Evolutionary conservation across 2,329 filamentous ascomycete genomes (phyloP), one percentile per base, ranked within the genome.

Genomic region (Pseudonectria foliicola): DNA sequence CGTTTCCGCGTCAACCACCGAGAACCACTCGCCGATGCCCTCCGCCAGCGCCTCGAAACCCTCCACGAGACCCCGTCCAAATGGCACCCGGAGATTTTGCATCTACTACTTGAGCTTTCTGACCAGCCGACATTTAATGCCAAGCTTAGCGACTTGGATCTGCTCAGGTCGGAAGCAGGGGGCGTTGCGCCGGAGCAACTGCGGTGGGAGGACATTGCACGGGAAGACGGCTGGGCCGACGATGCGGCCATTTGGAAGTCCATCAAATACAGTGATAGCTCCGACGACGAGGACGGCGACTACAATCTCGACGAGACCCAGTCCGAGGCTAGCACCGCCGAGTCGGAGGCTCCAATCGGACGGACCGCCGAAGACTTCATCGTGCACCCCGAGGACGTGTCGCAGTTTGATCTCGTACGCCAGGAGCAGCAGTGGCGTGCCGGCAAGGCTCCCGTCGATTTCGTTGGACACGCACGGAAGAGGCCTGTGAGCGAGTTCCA

Each of bases 1-100:
- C 88, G 90, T 49, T 92, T 95, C 49, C 75, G 79, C 23, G 72
- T 96, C 35, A 71, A 86, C 31, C 81, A 84, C 52, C 78, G 85
- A 42, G 89, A 95, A 49, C 77, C 77, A 26, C 65, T 95, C 16
- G 86, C 87, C 10, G 80, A 89, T 37, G 78, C 82, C 39, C 61
- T 95, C 27, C 64, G 70, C 6, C 54, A 64, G 33, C 42, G 83
- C 25, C 58, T 87, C 11, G 62, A 71, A 26, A 73, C 79, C 40
- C 60, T 95, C 13, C 63, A 71, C 10, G 53, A 61, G 40, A 33
- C 66, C 61, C 25, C 70, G 8, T 53, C 70, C 28, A 79, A 78
- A 59, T 90, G 77, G 73, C 77, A 78, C 6, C 88, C 89, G 0
- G 92, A 96, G 48, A 70, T 85, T 11, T 64, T 96, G 11, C 80